Evolutionary conservation across 2,329 filamentous ascomycete species (phyloP).

Genomic region (Verticillium klebahnii): DNA sequence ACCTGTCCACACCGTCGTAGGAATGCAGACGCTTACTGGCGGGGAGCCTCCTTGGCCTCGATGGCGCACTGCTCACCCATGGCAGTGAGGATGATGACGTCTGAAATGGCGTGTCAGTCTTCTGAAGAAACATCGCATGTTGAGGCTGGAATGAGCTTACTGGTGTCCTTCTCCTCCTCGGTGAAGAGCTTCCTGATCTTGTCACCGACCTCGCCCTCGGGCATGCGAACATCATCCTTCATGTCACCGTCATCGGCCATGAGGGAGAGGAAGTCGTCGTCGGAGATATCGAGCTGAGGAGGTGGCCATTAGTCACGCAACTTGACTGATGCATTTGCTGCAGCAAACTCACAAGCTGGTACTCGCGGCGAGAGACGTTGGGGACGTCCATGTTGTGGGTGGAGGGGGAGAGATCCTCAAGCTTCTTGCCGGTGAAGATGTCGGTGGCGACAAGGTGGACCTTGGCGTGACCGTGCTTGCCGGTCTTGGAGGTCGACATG

Average conservation of each 20-base stretch:
- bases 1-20: neutral
- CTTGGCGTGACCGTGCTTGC: constrained; percentile 99
- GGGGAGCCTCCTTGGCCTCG: constrained; percentile 89
- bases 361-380: constrained; percentile 85
- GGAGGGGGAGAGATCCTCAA: constrained; percentile 97
- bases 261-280: constrained; percentile 92
- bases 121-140: neutral
- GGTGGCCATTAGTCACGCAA: neutral
- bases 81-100: constrained; percentile 86
- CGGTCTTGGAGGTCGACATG: constrained; percentile 99
- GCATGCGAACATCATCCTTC: constrained; percentile 94
- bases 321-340: neutral
- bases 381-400: constrained; percentile 98
- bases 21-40: constrained; percentile 16
- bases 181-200: constrained; percentile 80
- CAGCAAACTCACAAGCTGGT: constrained; percentile 74
- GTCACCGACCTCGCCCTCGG: constrained; percentile 82
- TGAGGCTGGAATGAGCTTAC: constrained; percentile 54
- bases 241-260: constrained; percentile 81
- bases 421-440: constrained; percentile 99
- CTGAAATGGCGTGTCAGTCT: constrained; percentile 37
- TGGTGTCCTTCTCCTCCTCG: constrained; percentile 85
- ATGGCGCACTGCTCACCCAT: constrained; percentile 95
- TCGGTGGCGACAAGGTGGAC: constrained; percentile 97
- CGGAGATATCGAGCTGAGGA: constrained; percentile 77